Evolutionary conservation across 306 rosid species (phyloP), one percentile per base, ranked within the genome.

Genomic region (Morella rubra): DNA sequence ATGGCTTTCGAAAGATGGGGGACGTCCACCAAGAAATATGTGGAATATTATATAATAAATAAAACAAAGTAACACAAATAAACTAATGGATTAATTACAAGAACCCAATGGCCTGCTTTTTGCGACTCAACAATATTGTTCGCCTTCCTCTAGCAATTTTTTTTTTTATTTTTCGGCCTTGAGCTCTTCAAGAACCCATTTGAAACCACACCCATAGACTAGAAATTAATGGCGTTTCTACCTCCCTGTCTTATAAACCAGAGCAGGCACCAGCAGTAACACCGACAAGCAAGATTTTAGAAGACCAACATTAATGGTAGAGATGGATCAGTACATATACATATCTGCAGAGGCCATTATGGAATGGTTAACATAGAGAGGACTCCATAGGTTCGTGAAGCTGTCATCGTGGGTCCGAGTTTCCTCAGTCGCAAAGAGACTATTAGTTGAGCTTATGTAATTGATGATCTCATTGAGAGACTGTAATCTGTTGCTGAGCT

Each of bases 401-500:
- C 79, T 85, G 83, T 72, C 74, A 76, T 85, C 86, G 66, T 66
- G 60, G 75, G 77, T 76, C 10, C 24, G 85, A 7, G 76, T 58
- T 12, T 73, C 73, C 50, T 72, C 37, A 14, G 15, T 15, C 42
- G 20, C 76, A 54, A 58, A 49, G 49, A 45, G 15, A 72, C n/a
- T 16, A 59, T 56, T 82, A 75, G 78, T 85, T 68, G 95, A 86
- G 79, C 88, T 83, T 0, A 90, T 87, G 52, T 52, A 89, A 9
- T 52, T 27, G 3, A 86, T 75, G 61, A 92, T 92, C 22, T 90
- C 95, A 22, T 88, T 85, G 1, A 94, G 87, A 6, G 97, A 89
- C 56, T 88, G 87, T 67, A 92, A 69, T 69, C 98, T 81, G 60
- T 89, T 76, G 65, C 64, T 86, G 53, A 94, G 89, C 87, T 94